Evolutionary conservation across 2,329 filamentous ascomycete genomes (phyloP), one percentile per base, ranked within the genome.

Genomic region (Xylaria multiplex): DNA sequence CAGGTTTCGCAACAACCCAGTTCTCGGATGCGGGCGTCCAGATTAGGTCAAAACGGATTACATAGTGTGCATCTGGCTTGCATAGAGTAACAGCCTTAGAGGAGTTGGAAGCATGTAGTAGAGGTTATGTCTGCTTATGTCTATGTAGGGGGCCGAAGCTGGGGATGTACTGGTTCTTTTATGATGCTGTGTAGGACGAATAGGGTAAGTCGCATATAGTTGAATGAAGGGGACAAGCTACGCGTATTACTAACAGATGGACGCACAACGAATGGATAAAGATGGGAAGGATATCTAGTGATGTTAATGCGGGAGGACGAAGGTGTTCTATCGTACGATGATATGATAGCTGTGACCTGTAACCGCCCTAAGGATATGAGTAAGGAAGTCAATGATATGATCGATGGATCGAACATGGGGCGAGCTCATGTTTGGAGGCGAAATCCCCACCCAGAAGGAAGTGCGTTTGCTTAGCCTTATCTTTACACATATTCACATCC

Each of bases 101-200:
- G 27, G 7, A 11, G 22, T 19, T 32, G 49, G 37, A 32, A 11
- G 53, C 30, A 30, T 48, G 27, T 6, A 19, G 46, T 19, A 45
- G 11, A 60, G 13, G 11, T 8, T 45, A 16, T 42, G 37, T 58
- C 35, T 45, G 24, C 19, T 30, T 11, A 45, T 59, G 43, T 7
- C 27, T 40, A 55, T 66, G 49, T 32, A 59, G 43, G 43, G 55
- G 37, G 40, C 45, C 30, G 59, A 46, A 57, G n/a, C 37, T 22
- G 16, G 32, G 14, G 11, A 13, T 62, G 32, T 35, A 11, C 14
- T 52, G 14, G 8, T 43, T 35, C n/a, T 30, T 24, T 19, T 13
- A 8, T 27, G 35, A 11, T 2, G 30, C 40, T 8, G 22, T 7
- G 13, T 27, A 43, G 52, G 14, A 55, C 37, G 37, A 43, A 40